Evolutionary conservation across 192 early-diverging fungal genomes (phyloP), one percentile per base, ranked within the genome.

Genomic region (Backusella sp.): DNA sequence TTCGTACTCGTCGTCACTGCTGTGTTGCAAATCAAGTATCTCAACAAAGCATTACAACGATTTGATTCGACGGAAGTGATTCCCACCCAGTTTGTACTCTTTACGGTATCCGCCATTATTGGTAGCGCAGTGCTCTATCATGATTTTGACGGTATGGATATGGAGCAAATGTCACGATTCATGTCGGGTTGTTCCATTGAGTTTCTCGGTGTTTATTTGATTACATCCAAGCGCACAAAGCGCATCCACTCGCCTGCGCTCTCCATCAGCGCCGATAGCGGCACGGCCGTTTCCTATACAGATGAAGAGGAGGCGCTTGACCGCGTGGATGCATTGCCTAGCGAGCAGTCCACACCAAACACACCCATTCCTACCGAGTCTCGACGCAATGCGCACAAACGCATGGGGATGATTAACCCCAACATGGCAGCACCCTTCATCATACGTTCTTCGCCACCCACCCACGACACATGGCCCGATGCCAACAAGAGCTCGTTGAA

Each of bases 11-110:
- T 90, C 9, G 73, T 74, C 15, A 93, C 91, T 4, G 91, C 90
- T 1, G 85, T 93, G 26, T 36, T 92, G 39, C 90, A 92, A 66
- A 88, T 89, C 74, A 86, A 84, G 66, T 92, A 87, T 72, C 77
- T 93, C 28, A 93, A 93, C 82, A 89, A 85, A 49, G 86, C 92
- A 7, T 82, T 93, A 5, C 86, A 85, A 66, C 80, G 84, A 21
- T 91, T 91, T 68, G 90, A 91, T 72, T 87, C 90, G 7, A 91
- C 90, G 19, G 86, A 90, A 79, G 92, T 93, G 1, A 92, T 93
- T 68, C 92, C 92, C 2, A 93, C 91, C 9, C 92, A 93, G 76
- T 93, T 92, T 81, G 92, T 93, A 14, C 79, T 92, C 4, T 93
- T 93, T 72, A 93, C 92, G 0, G 81, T 90, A 14, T 90, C 87